Evolutionary conservation across 2,329 filamentous ascomycete genomes (phyloP).

Genomic region (Colletotrichum sp.): DNA sequence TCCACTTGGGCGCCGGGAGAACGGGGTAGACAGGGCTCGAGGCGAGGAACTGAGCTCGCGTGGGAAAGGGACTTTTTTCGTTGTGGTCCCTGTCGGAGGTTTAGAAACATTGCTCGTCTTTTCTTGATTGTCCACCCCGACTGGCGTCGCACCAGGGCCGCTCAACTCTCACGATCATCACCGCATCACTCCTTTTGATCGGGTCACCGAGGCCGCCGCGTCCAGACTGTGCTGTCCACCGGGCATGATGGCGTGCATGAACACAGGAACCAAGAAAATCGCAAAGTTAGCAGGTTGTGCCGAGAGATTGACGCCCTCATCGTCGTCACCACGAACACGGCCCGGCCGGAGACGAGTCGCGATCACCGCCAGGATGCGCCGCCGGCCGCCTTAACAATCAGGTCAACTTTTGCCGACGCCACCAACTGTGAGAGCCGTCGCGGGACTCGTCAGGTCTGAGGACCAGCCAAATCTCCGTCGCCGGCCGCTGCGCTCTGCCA

Average conservation of each 20-base stretch:
- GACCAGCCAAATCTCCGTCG: background rate
- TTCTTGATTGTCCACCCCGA: background rate
- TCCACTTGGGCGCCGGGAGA: background rate
- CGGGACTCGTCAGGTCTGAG: background rate
- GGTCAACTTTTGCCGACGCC: background rate
- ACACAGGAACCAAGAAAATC: background rate
- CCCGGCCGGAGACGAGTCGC: background rate
- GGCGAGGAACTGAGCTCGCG: background rate
- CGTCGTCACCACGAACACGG: background rate
- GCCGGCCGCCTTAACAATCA: background rate
- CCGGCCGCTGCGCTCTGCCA: background rate
- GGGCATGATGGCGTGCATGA: background rate
- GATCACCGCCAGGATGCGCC: background rate
- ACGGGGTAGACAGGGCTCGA: background rate
- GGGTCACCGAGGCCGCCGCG: background rate
- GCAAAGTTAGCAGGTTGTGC: background rate
- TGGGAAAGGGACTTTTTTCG: background rate
- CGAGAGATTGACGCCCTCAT: background rate
- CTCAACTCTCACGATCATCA: background rate
- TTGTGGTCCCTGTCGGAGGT: background rate
- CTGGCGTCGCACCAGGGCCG: background rate
- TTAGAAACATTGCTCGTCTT: background rate
- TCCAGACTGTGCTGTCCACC: background rate
- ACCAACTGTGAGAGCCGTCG: background rate
- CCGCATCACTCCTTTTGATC: background rate